Base-by-base conservation (phyloP, 1,139 yeast species). In the Diutina rugosa region DNA sequence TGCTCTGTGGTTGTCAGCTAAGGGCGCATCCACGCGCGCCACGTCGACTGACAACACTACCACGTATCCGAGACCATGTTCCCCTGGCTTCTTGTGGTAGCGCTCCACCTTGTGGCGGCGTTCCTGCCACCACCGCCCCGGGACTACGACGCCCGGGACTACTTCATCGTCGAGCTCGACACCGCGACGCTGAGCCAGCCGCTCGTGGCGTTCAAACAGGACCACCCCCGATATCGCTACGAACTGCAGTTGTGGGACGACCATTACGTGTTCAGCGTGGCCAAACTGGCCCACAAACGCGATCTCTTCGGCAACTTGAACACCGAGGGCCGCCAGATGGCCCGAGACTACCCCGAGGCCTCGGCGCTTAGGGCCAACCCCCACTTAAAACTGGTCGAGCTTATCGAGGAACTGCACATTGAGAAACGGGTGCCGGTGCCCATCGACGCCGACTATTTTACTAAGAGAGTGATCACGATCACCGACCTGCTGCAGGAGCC, bases 231-330 rank as follows among this genome's bases (percentile, higher is more conserved):
- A 14, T 75, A 69, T 62, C 58, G 61, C 10, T 85, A 71, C 63
- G 90, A 86, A 64, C 87, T 85, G 65, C 77, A 71, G 55, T 79
- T 81, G 2, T 67, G 82, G 46, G 83, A 80, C 45, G 73, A 81
- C 58, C 84, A 82, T 64, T 81, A 76, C 65, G 87, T 86, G 10
- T 84, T 86, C 62, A 84, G 90, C 46, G 65, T 79, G 26, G 64
- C 68, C 44, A 79, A 80, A 61, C 55, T 59, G 6, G 70, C 72
- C 59, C 63, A 68, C 10, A 72, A 71, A 59, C 72, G 69, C 62
- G 63, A 63, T 48, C 67, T 69, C 55, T 67, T 78, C 61, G 78
- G 79, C 9, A 71, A 73, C 62, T 64, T 60, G 58, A 71, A 70
- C 57, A 69, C 77, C 28, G 67, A 74, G 62, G 58, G 63, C 51